Conservation (phyloP, 2,329 filamentous ascomycete species). For the Fusarium sp. region DNA sequence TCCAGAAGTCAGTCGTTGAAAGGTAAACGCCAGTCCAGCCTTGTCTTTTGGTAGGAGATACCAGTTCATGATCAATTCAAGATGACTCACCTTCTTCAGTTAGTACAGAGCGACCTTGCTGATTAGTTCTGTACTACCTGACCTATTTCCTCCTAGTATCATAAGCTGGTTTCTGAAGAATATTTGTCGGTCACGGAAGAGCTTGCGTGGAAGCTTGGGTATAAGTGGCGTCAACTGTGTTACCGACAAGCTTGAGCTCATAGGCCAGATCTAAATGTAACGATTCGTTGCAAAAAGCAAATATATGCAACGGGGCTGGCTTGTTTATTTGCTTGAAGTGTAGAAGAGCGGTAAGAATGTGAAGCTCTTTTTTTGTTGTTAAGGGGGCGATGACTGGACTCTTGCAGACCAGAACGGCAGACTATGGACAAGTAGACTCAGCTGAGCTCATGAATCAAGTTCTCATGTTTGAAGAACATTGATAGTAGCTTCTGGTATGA, state of each 20-base stretch:
- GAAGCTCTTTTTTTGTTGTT: background rate
- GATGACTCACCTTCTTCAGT: background rate
- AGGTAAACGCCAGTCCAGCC: background rate
- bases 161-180: too few relatives aligned
- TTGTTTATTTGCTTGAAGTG: background rate
- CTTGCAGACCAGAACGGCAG: background rate
- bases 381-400: background rate
- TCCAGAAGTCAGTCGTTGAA: background rate
- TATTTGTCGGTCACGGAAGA: too few relatives aligned
- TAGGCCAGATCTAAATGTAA: background rate
- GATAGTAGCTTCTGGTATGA: background rate
- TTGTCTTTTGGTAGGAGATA: background rate
- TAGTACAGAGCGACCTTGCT: background rate
- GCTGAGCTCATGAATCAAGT: background rate
- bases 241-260: background rate
- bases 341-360: background rate
- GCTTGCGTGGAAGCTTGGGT: background rate
- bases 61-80: too few relatives aligned
- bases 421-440: background rate
- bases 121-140: too few relatives aligned
- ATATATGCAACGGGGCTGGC: background rate
- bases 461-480: fast-evolving
- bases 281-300: background rate
- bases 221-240: background rate
- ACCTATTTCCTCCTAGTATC: too few relatives aligned